A percentile compares a stretch with the other conserved stretches of the same genome.
Conservation (phyloP, 2,329 filamentous ascomycete species). For the Trichoderma sp. region DNA sequence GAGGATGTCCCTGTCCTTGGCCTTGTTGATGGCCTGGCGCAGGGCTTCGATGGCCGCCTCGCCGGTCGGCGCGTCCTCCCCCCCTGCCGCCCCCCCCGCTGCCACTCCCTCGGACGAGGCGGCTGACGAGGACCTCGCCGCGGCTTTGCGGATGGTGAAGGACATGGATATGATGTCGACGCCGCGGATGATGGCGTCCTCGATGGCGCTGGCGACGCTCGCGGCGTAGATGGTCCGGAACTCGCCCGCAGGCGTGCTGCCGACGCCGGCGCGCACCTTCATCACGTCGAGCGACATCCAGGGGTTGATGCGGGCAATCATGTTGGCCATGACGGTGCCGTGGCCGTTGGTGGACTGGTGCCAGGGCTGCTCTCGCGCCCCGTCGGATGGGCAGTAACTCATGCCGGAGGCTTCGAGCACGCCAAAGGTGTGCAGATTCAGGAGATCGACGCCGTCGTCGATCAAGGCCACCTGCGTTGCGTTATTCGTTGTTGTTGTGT, state of each 20-base stretch:
- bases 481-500: too few species aligned
- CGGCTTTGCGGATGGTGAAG: neutral
- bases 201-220: neutral
- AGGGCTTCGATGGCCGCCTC: neutral
- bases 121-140: too few species aligned
- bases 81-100: too few species aligned
- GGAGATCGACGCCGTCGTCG: neutral
- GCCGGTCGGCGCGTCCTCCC: too few species aligned
- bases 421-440: neutral
- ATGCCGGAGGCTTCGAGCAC: neutral
- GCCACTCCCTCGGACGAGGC: too few species aligned
- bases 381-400: neutral
- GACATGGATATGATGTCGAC: slow-evolving; percentile 10
- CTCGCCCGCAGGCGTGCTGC: neutral
- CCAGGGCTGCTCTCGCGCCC: neutral
- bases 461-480: neutral
- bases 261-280: neutral
- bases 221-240: neutral
- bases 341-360: neutral
- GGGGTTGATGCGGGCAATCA: neutral
- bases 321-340: slow-evolving; percentile 12
- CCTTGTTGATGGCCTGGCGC: neutral
- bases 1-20: neutral
- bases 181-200: neutral
- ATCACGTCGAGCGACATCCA: neutral